Evolutionary conservation across 768 basidiomycete genomes (phyloP), one percentile per base, ranked within the genome.

Genomic region (Psilocybe sp.): DNA sequence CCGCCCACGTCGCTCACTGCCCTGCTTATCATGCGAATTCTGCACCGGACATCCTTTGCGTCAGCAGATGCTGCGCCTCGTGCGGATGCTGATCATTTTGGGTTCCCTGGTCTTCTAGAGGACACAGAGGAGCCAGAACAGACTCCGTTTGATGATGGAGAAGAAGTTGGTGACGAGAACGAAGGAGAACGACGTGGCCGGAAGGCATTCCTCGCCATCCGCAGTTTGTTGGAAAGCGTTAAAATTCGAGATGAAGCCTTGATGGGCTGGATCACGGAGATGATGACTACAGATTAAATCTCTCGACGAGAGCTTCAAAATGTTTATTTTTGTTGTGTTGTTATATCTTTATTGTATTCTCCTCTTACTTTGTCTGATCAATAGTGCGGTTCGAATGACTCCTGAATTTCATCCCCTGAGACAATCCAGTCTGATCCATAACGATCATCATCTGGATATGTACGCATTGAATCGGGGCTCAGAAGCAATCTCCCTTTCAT

Each of bases 71-170:
- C 69, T 40, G 79, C 78, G 0, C 88, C 89, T 31, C 77, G 88
- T 20, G 84, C 76, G 2, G 87, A 90, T 60, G 86, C 80, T 16
- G 91, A 95, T 50, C 88, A 90, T 55, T 96, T 94, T 65, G 93
- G 93, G 0, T 91, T 96, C 65, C 94, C 94, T 5, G 92, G 87
- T 0, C 47, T 90, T 16, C 71, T 90, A 34, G 87, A 91, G 53
- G 89, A 88, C 16, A 76, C 79, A n/a, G 87, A 82, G n/a, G 89
- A 86, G 14, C 76, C 78, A 47, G 80, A 81, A 44, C 65, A 50
- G 5, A 51, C 67, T 49, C 62, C 82, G 68, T 50, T 66, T 46
- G 49, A 75, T 68, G 67, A 82, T 72, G 51, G 72, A 75, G 60
- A 67, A 72, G 53, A 72, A 56, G 54, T 79, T 74, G 58, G 76